Evolutionary conservation across 768 basidiomycete genomes (phyloP).

Genomic region (Asterophora parasitica): DNA sequence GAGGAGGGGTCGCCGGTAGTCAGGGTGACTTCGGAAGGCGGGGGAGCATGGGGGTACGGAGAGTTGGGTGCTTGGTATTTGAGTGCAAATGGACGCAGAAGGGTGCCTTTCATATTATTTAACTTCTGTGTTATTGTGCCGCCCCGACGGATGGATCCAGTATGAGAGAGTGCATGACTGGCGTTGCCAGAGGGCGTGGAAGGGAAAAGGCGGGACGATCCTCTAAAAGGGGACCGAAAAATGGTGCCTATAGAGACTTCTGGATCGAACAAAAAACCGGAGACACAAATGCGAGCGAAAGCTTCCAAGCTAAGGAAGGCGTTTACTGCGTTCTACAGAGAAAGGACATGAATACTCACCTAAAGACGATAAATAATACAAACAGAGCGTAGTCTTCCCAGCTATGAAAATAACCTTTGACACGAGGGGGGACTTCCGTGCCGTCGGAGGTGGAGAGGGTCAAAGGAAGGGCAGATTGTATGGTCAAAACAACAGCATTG

Average conservation of each 20-base stretch:
- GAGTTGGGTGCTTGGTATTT: slow-evolving; percentile 24
- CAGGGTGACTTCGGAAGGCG: slow-evolving; percentile 21
- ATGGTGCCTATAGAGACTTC: slow-evolving; percentile 53
- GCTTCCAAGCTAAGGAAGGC: slow-evolving; percentile 65
- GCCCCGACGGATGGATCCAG: slow-evolving; percentile 29
- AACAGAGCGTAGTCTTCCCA: slow-evolving; percentile 94
- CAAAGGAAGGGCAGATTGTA: slow-evolving; percentile 67
- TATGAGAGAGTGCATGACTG: slow-evolving; percentile 18
- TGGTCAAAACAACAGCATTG: slow-evolving; percentile 76
- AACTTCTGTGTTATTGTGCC: slow-evolving; percentile 43
- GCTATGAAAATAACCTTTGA: slow-evolving; percentile 72
- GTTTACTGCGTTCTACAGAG: slow-evolving; percentile 2
- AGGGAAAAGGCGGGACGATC: slow-evolving; percentile 26
- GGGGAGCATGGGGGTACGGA: slow-evolving; percentile 20
- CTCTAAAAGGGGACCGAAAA: slow-evolving; percentile 36
- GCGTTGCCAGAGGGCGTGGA: slow-evolving; percentile 22
- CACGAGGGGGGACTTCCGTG: slow-evolving; percentile 33
- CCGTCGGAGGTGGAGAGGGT: slow-evolving; percentile 45
- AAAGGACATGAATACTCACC: slow-evolving; percentile 44
- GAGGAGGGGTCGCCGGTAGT: slow-evolving; percentile 22
- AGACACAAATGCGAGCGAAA: slow-evolving; percentile 83
- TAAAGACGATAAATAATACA: slow-evolving; percentile 78
- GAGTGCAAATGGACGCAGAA: slow-evolving; percentile 54
- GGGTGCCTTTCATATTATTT: slow-evolving; percentile 36
- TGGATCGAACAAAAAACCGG: slow-evolving; percentile 85